Percentiles rank a stretch among this genome's conserved stretches.
Evolutionary conservation across 2,329 filamentous ascomycete species (phyloP).

Genomic region (Akanthomyces dipterigenus): DNA sequence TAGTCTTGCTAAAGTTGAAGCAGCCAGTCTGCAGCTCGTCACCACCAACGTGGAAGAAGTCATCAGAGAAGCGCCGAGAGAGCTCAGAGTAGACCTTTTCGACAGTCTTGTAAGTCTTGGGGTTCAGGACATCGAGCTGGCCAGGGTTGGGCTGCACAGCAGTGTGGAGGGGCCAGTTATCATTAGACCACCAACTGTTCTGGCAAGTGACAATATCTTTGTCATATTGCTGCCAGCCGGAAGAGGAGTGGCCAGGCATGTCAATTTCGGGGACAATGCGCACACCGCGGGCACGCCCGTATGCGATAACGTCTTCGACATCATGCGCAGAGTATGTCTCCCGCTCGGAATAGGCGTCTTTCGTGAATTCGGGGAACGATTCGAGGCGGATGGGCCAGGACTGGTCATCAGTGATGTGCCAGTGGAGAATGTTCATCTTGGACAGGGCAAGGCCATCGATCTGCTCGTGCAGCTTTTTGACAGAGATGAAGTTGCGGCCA

Average conservation of each 20-base stretch:
- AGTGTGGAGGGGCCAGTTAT: slow-evolving; percentile 46
- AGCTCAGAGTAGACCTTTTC: slow-evolving; percentile 47
- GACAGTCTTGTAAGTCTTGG: slow-evolving; percentile 48
- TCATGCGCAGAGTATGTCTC: slow-evolving; percentile 38
- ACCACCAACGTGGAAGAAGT: slow-evolving; percentile 49
- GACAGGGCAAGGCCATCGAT: slow-evolving; percentile 47
- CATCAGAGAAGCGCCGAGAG: slow-evolving; percentile 41
- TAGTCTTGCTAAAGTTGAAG: slow-evolving; percentile 49
- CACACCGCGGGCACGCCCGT: slow-evolving; percentile 48
- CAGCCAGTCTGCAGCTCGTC: slow-evolving; percentile 46
- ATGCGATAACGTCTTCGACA: slow-evolving; percentile 38
- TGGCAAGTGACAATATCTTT: slow-evolving; percentile 48
- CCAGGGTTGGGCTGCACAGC: slow-evolving; percentile 49
- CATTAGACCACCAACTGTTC: slow-evolving; percentile 56
- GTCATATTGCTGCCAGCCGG: slow-evolving; percentile 51
- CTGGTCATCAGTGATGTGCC: slow-evolving; percentile 49
- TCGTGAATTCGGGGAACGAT: slow-evolving; percentile 43
- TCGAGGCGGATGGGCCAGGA: slow-evolving; percentile 47
- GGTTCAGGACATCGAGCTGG: slow-evolving; percentile 48
- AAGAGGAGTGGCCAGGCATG: slow-evolving; percentile 52
- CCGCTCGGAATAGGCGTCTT: slow-evolving; percentile 45
- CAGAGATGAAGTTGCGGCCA: slow-evolving; percentile 46
- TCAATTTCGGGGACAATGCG: slow-evolving; percentile 56
- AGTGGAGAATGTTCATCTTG: slow-evolving; percentile 52
- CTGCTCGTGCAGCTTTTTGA: slow-evolving; percentile 46